Evolutionary conservation across 805 yeast genomes (phyloP), one percentile per base, ranked within the genome.

Genomic region (Myxozyma lipomycoides): DNA sequence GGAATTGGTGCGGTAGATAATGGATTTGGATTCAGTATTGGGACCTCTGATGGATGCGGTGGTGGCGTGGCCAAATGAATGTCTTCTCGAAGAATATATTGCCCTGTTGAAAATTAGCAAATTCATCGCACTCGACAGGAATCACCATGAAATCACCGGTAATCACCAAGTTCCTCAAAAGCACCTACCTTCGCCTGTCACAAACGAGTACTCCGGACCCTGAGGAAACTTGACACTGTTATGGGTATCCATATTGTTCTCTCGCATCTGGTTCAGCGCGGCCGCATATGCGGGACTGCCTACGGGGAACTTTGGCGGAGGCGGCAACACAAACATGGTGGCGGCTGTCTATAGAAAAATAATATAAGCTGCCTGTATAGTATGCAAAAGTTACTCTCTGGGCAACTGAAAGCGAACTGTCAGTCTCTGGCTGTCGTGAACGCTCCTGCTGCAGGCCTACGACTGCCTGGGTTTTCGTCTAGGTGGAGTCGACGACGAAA

Each of bases 31-130:
- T 63, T 61, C 37, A 59, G 47, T 10, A 65, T 62, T 18, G 65
- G 67, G 6, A 66, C 64, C 43, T 71, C 70, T 3, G 67, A 54
- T 1, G 71, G 70, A 43, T 69, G 72, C 5, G 70, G 71, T 21
- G 70, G 61, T 2, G 74, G 74, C 38, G 64, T 60, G 4, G 75
- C 72, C 40, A 71, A 59, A 26, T 43, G 54, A 37, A 60, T 52
- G 19, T 50, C 54, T 21, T 60, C 61, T 22, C 59, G 56, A 3
- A 60, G 54, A 9, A 48, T 46, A 43, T 60, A 60, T 19, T 46
- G 48, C 4, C 61, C 61, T 55, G 28, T 7, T n/a, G n/a, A n/a
- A n/a, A n/a, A n/a, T n/a, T n/a, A n/a, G n/a, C n/a, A 25, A 15
- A 49, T 10, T 22, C 3, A 32, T 21, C n/a, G 34, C 22, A 15